phyloP scores from a whole-genome alignment of 176 grass and related monocot genomes.

The Oryza nivara region DNA sequence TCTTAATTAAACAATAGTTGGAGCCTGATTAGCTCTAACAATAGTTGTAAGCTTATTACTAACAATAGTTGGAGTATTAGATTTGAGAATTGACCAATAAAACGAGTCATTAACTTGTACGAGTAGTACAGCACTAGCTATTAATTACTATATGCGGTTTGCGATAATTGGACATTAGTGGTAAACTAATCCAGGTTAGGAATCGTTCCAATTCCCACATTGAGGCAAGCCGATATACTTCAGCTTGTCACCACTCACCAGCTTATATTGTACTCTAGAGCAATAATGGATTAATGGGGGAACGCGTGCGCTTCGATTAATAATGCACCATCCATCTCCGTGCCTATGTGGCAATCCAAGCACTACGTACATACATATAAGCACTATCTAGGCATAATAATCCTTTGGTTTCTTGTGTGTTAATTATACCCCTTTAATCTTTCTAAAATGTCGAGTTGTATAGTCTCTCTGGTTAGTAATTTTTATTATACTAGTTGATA shows the following conservation, averaged over 20 bases:
- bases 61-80: background rate
- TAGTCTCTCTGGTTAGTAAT: background rate
- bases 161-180: conserved; percentile 33
- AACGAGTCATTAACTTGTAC: conserved; percentile 2
- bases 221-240: background rate
- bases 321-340: conserved; percentile 23
- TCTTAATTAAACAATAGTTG: conserved; percentile 1
- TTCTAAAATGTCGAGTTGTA: background rate
- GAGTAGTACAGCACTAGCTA: background rate
- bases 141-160: background rate
- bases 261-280: conserved; percentile 25
- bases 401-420: background rate
- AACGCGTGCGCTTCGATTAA: background rate
- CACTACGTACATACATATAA: background rate
- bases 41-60: conserved; percentile 20
- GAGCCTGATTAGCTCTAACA: too few relatives aligned
- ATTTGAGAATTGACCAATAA: background rate
- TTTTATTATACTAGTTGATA: background rate
- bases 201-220: background rate
- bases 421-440: background rate
- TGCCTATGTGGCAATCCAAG: conserved; percentile 1
- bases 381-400: background rate
- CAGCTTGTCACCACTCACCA: conserved; percentile 27
- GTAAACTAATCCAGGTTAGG: background rate
- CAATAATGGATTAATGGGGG: conserved; percentile 27